A percentile compares a stretch with the other conserved stretches of the same genome.
phyloP scores from a whole-genome alignment of 768 basidiomycete genomes.

The Termitomyces sp. region DNA sequence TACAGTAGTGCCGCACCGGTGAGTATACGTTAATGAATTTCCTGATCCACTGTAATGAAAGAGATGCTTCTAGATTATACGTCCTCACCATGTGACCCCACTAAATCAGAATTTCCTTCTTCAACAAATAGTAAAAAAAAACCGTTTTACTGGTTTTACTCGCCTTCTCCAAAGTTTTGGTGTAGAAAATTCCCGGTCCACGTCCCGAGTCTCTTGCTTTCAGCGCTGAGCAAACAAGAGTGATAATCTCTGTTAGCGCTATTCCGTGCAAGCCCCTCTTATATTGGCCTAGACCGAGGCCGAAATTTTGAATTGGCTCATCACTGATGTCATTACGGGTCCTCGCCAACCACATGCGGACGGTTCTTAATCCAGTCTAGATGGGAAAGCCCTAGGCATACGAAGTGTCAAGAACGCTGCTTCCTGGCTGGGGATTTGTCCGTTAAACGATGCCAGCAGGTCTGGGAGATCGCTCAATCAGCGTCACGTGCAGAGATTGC shows the following conservation, averaged over 20 bases:
- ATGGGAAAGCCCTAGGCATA: background rate
- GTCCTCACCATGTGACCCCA: background rate
- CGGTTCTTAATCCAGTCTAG: background rate
- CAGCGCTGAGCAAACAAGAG: background rate
- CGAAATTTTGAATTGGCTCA: background rate
- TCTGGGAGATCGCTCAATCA: constrained; percentile 9
- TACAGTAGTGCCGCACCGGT: background rate
- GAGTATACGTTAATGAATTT: background rate
- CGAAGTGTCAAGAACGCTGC: background rate
- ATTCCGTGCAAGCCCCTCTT: background rate
- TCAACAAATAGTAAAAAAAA: background rate
- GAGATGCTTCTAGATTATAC: background rate
- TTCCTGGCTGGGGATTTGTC: constrained; percentile 3
- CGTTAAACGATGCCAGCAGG: background rate
- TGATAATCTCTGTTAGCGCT: background rate
- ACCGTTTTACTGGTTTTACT: background rate
- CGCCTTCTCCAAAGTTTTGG: background rate
- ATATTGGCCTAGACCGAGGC: background rate
- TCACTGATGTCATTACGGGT: background rate
- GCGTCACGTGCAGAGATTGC: constrained; percentile 15
- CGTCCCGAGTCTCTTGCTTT: background rate
- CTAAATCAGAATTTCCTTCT: background rate
- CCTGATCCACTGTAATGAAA: background rate
- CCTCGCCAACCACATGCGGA: background rate
- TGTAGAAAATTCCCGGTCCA: background rate